Evolutionary conservation across 2,329 filamentous ascomycete species (phyloP).

Genomic region (Exophiala sideris): DNA sequence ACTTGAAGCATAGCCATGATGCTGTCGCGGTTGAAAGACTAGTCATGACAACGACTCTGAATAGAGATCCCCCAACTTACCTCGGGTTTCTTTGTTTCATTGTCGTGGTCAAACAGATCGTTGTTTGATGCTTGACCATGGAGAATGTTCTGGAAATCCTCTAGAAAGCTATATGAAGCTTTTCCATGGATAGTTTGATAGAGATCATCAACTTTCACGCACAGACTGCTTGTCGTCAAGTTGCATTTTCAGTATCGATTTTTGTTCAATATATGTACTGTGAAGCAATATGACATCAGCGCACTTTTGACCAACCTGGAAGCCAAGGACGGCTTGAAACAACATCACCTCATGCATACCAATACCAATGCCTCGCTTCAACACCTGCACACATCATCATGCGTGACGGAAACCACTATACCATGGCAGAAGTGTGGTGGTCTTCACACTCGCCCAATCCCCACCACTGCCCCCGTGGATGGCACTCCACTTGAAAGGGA

Average conservation of each 20-base stretch:
- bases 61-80: neutral
- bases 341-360: too few species aligned
- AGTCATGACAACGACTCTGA: neutral
- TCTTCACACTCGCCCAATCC: too few species aligned
- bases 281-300: too few species aligned
- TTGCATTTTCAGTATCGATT: neutral
- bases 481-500: too few species aligned
- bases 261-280: too few species aligned
- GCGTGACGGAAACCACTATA: too few species aligned
- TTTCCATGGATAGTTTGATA: neutral
- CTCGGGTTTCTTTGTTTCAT: neutral
- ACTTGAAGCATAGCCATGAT: neutral
- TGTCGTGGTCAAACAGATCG: neutral
- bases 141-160: neutral
- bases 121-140: neutral
- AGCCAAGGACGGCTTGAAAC: too few species aligned
- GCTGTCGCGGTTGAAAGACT: neutral
- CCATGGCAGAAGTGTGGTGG: too few species aligned
- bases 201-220: neutral
- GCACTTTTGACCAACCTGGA: too few species aligned
- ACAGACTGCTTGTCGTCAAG: neutral
- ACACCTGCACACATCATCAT: too few species aligned
- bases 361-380: too few species aligned
- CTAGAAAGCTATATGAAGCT: neutral
- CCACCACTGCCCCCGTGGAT: too few species aligned